These are phyloP conservation scores for Takashimella tepidaria DNA, from an alignment of 1,284 basidiomycete species.

Conservation along the genomic window DNA sequence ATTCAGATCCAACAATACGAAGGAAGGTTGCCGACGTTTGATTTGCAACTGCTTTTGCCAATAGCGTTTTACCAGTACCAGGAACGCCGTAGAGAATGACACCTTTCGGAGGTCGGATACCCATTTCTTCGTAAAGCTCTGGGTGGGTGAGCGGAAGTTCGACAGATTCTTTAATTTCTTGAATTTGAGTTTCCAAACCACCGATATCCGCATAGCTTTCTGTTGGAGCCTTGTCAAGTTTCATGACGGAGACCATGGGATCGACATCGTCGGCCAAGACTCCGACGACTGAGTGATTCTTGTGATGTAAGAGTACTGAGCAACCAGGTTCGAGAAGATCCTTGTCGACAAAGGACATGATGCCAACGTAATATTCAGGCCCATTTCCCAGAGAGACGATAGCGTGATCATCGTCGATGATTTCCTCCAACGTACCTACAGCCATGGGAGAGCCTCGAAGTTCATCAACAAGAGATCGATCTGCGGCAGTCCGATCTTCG, in stretches of 20 bases:
- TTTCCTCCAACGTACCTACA: slow-evolving; percentile 96
- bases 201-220: slow-evolving; percentile 99
- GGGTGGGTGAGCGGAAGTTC: slow-evolving; percentile 97
- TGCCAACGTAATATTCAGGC: slow-evolving; percentile 96
- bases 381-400: slow-evolving; percentile 94
- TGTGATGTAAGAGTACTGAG: slow-evolving; percentile 92
- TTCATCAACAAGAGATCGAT: slow-evolving; percentile 90
- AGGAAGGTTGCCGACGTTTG: slow-evolving; percentile 98
- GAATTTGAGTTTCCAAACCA: slow-evolving; percentile 93
- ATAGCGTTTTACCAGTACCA: slow-evolving; percentile 95
- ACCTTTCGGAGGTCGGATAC: slow-evolving; percentile 97
- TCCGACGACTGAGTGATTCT: slow-evolving; percentile 90
- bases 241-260: slow-evolving; percentile 98
- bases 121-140: slow-evolving; percentile 99
- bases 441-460: slow-evolving; percentile 93
- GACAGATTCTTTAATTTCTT: slow-evolving; percentile 99
- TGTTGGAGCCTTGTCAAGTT: slow-evolving; percentile 96
- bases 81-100: slow-evolving; percentile 98
- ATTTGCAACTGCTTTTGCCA: slow-evolving; percentile 98
- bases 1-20: slow-evolving; percentile 93
- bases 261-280: slow-evolving; percentile 96
- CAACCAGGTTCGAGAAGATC: slow-evolving; percentile 96
- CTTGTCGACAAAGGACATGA: slow-evolving; percentile 99
- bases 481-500: slow-evolving; percentile 95
- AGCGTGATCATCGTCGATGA: slow-evolving; percentile 99